phyloP scores from a whole-genome alignment of 2,329 filamentous ascomycete genomes.

The Escovopsis sp. region DNA sequence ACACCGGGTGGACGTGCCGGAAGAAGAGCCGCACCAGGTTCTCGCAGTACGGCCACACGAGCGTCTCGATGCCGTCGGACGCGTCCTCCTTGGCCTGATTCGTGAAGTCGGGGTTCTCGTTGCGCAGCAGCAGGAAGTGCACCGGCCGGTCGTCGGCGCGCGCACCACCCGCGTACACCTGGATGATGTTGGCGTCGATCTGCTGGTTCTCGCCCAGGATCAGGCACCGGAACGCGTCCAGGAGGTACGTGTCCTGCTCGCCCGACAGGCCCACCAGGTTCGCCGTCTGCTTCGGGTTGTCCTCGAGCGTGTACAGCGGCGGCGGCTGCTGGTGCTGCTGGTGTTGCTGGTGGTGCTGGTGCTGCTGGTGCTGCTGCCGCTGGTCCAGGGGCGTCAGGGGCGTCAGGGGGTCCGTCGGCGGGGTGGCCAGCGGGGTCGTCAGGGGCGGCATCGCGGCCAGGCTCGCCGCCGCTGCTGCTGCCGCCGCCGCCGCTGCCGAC shows the following conservation, averaged over 20 bases:
- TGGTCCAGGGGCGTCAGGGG: not conserved
- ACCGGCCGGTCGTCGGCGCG: slow-evolving; percentile 23
- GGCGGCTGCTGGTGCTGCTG: too few species aligned
- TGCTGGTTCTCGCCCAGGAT: slow-evolving; percentile 29
- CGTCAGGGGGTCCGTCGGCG: not conserved
- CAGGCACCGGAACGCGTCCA: slow-evolving; percentile 31
- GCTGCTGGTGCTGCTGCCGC: too few species aligned
- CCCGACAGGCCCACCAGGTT: slow-evolving; percentile 30
- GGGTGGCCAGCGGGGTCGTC: too few species aligned
- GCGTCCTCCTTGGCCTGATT: slow-evolving; percentile 21
- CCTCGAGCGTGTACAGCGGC: slow-evolving; percentile 24
- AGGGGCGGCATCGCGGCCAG: not conserved
- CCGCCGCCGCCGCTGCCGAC: too few species aligned
- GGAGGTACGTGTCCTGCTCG: slow-evolving; percentile 32
- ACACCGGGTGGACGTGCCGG: slow-evolving; percentile 28
- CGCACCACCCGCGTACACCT: slow-evolving; percentile 23
- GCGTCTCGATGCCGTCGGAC: slow-evolving; percentile 27
- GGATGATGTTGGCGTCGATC: slow-evolving; percentile 29
- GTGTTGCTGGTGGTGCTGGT: too few species aligned
- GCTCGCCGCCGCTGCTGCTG: too few species aligned
- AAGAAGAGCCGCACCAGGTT: slow-evolving; percentile 30
- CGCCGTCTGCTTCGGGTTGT: slow-evolving; percentile 25
- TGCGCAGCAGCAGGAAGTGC: slow-evolving; percentile 30
- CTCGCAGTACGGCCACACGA: slow-evolving; percentile 25
- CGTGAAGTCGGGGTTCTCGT: slow-evolving; percentile 29